Percentiles rank a stretch among this genome's conserved stretches.
Conservation (phyloP, 129 eudicot species). For the Silybum marianum region DNA sequence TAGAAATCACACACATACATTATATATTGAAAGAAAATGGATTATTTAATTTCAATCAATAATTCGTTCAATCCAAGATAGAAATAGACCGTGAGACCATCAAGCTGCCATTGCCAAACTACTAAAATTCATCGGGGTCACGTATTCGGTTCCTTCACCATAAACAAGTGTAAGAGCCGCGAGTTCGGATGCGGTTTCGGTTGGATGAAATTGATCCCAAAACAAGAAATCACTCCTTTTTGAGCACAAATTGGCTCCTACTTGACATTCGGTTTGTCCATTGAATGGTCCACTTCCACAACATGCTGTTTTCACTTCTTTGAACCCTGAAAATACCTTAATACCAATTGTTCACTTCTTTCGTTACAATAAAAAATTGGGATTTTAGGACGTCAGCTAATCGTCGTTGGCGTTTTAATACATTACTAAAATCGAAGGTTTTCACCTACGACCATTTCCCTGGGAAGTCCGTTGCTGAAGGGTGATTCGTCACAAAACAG, state of each 20-base stretch:
- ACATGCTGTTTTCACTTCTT: conserved; percentile 46
- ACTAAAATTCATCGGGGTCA: conserved; percentile 52
- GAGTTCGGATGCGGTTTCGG: conserved; percentile 43
- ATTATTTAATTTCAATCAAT: neutral
- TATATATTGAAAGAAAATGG: neutral
- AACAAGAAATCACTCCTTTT: conserved; percentile 47
- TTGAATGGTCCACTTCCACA: conserved; percentile 49
- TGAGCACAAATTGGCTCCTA: conserved; percentile 35
- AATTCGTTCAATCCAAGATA: neutral
- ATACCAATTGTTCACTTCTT: neutral
- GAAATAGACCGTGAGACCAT: neutral
- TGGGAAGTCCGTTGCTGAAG: too few species aligned
- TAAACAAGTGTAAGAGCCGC: conserved; percentile 44
- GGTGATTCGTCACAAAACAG: too few species aligned
- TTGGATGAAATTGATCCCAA: conserved; percentile 66
- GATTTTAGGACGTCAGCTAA: too few species aligned
- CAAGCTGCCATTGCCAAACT: conserved; percentile 37
- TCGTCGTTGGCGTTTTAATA: too few species aligned
- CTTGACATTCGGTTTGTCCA: conserved; percentile 30
- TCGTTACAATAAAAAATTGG: too few species aligned
- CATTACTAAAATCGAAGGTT: too few species aligned
- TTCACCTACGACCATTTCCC: too few species aligned
- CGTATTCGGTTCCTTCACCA: conserved; percentile 42
- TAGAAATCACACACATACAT: conserved; percentile 6
- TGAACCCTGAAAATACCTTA: conserved; percentile 35